Conservation (phyloP, 1,139 yeast species). For the Lodderomyces jiufengensis region DNA sequence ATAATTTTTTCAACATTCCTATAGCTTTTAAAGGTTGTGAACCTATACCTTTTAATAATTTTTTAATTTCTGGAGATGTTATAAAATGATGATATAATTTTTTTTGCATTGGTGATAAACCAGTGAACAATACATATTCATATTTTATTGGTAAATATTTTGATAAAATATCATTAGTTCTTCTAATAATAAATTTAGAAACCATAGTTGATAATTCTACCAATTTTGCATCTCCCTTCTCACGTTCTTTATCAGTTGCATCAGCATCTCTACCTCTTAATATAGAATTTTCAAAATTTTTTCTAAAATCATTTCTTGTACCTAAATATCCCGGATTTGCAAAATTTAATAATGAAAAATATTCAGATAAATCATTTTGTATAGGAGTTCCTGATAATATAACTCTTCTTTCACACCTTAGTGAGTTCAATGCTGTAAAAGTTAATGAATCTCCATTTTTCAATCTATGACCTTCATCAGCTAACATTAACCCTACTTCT, state of each 20-base stretch:
- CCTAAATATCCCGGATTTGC: slow-evolving; percentile 96
- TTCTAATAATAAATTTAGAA: slow-evolving; percentile 84
- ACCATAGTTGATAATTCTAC: slow-evolving; percentile 72
- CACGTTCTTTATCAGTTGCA: slow-evolving; percentile 78
- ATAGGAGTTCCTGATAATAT: slow-evolving; percentile 90
- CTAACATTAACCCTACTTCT: slow-evolving; percentile 82
- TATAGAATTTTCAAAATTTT: slow-evolving; percentile 78
- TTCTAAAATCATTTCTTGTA: slow-evolving; percentile 75
- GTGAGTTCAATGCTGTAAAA: slow-evolving; percentile 78
- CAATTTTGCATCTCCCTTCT: slow-evolving; percentile 68
- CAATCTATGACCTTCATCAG: slow-evolving; percentile 95
- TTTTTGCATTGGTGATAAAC: slow-evolving; percentile 74
- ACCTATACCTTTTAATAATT: slow-evolving; percentile 64
- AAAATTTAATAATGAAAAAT: slow-evolving; percentile 84
- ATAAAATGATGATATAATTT: slow-evolving; percentile 70
- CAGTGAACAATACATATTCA: slow-evolving; percentile 92
- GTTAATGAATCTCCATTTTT: slow-evolving; percentile 95
- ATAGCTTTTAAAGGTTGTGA: slow-evolving; percentile 90
- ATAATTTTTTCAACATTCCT: slow-evolving; percentile 80
- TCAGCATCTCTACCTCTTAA: slow-evolving; percentile 86
- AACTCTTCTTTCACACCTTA: slow-evolving; percentile 83
- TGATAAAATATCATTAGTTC: slow-evolving; percentile 92
- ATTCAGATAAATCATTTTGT: slow-evolving; percentile 83
- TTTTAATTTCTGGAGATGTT: slow-evolving; percentile 75
- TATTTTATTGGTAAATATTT: slow-evolving; percentile 93